Conservation (phyloP, 768 basidiomycete species). For the Cystobasidiopsis lactophilus region DNA sequence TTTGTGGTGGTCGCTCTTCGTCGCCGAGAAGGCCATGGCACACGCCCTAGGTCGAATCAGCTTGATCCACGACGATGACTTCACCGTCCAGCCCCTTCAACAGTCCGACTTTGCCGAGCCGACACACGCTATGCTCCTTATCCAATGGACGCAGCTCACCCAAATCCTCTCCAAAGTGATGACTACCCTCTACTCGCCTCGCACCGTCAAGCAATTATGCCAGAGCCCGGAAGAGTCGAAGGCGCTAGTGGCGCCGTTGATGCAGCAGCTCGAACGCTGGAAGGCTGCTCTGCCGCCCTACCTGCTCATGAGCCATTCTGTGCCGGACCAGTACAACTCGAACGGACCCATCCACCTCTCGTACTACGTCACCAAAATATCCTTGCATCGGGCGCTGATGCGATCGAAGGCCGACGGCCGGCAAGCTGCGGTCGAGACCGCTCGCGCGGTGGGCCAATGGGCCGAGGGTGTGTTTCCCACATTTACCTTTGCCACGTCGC, state of each 20-base stretch:
- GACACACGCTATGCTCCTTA: background rate
- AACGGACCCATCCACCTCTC: background rate
- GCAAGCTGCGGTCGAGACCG: background rate
- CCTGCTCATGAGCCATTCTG: background rate
- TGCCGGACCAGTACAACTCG: background rate
- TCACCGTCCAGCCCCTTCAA: background rate
- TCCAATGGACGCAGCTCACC: background rate
- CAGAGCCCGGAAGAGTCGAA: background rate
- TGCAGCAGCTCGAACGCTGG: background rate
- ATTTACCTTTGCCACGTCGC: no score
- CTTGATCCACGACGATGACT: constrained; percentile 1
- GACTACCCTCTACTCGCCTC: background rate
- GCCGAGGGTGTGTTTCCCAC: no score
- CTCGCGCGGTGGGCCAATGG: no score
- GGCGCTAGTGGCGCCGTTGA: background rate
- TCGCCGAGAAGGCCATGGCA: constrained; percentile 1
- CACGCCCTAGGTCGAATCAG: constrained; percentile 3
- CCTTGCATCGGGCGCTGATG: constrained; percentile 1
- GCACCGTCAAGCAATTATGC: background rate
- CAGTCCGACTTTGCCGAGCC: background rate
- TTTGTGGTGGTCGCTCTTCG: constrained; percentile 5
- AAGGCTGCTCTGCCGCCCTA: background rate
- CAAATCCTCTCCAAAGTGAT: background rate
- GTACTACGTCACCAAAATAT: background rate
- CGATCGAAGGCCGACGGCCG: background rate